Evolutionary conservation across 805 yeast genomes (phyloP), one percentile per base, ranked within the genome.

Genomic region (Cyberlindnera galapagoensis): DNA sequence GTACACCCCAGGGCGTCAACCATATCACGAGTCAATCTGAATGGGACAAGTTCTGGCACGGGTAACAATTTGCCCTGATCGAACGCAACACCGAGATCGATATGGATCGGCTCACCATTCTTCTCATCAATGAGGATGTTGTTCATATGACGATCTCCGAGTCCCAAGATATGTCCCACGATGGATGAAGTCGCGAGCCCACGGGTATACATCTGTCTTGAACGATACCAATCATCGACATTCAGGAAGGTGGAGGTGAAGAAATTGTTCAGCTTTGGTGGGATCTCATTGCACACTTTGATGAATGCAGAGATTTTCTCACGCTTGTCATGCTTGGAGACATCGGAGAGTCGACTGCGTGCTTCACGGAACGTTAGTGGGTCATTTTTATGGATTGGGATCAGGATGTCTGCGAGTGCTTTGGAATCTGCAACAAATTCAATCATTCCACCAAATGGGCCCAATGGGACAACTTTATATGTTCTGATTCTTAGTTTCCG

Each of bases 111-210:
- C 46, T 88, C 96, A 0, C 97, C 97, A 0, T 84, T 69, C n/a
- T 54, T 49, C 30, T 67, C 65, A 54, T 92, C 97, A n/a, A 92
- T 51, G 28, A 92, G 57, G 23, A 92, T 80, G 53, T 92, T 92
- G 54, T 87, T 87, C 52, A 94, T 74, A 56, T 92, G 99, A 18
- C 99, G 65, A 54, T 92, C 99, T 6, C 99, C 99, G 6, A 92
- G 65, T 0, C 99, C 99, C 25, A 92, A 61, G 10, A 92, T 65
- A 54, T 84, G 69, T 0, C 98, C 98, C 15, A 87, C 79, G 29
- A 94, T 80, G 1, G 97, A 87, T 2, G 81, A 71, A 0, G 86
- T 72, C 0, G 96, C 96, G 2, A 85, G 66, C 0, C 96, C 94
- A 31, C 76, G 74, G 1, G 82, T 71, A 53, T 85, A 92, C 1